These are phyloP conservation scores for Fusarium continuum DNA, from an alignment of 2,329 filamentous ascomycete genomes.

Conservation along the genomic window DNA sequence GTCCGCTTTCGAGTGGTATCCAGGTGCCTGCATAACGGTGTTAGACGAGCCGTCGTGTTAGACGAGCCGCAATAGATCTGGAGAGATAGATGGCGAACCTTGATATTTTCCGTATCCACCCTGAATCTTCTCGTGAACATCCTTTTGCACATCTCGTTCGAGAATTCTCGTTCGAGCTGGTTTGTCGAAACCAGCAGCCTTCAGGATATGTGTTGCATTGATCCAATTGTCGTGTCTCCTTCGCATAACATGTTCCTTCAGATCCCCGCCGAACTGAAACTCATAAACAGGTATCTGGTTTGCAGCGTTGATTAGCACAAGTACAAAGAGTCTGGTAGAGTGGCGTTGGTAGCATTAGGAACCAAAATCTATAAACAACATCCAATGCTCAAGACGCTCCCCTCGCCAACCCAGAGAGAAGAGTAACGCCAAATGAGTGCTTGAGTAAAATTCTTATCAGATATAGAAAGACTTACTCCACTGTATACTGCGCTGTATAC, in stretches of 20 bases:
- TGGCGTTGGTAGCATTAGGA: background rate
- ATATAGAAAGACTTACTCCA: slow-evolving; percentile 61
- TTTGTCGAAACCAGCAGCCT: slow-evolving; percentile 97
- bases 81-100: slow-evolving; percentile 59
- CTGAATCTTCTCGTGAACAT: slow-evolving; percentile 96
- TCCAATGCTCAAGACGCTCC: background rate
- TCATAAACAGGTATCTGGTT: slow-evolving; percentile 91
- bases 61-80: no score
- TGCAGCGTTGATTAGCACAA: slow-evolving; percentile 17
- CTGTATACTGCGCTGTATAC: slow-evolving; percentile 76
- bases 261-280: slow-evolving; percentile 82
- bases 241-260: slow-evolving; percentile 93
- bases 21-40: slow-evolving; percentile 75
- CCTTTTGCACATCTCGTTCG: slow-evolving; percentile 96
- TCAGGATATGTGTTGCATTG: slow-evolving; percentile 99
- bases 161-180: slow-evolving; percentile 93
- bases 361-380: background rate
- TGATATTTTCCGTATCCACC: slow-evolving; percentile 99
- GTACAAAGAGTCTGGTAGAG: background rate
- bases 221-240: slow-evolving; percentile 95
- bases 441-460: background rate
- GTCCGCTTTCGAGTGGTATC: slow-evolving; percentile 87
- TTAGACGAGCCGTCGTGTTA: no score
- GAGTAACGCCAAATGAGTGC: background rate
- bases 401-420: background rate